Evolutionary conservation across 2,329 filamentous ascomycete genomes (phyloP), one percentile per base, ranked within the genome.

Genomic region (Alternaria panax): DNA sequence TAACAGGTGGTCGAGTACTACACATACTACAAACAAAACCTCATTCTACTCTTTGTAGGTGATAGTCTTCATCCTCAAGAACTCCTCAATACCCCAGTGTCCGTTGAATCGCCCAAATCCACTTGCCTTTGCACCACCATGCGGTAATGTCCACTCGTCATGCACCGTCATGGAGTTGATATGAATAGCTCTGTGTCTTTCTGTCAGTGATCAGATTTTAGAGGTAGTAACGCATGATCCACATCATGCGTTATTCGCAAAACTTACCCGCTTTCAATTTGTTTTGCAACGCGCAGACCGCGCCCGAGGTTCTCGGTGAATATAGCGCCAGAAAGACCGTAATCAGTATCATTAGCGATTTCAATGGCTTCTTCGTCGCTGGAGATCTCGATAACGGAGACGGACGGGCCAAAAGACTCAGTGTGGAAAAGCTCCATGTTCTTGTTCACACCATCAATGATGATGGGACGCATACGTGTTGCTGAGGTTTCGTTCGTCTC

Each of bases 331-430:
- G 83, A 82, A 9, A 96, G 83, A 4, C 92, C 92, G 72, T 93
- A 95, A 50, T 92, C 90, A 1, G 90, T 92, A 68, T 94, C 90
- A 72, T 96, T 96, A 14, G 92, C 91, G 18, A 94, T 80, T 28
- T 82, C 80, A 24, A 95, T 77, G 0, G 91, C 92, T 65, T 93
- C 89, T 30, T 92, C 90, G 46, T 92, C 89, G 2, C 72, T 81
- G n/a, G 87, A 83, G 25, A 93, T 83, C 22, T 85, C 81, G 14
- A 90, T 85, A 20, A 95, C 71, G 16, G 87, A 88, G 1, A 93
- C 90, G 0, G 86, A 87, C 0, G 92, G 92, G 0, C 91, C 92
- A 69, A 96, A 96, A 1, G 87, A 90, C 78, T 96, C 92, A 1
- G 85, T 88, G 66, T 85, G 80, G 78, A 90, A 94, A 16, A 96